Percentiles rank a stretch among this genome's conserved stretches.
Conservation (phyloP, 2,329 filamentous ascomycete species). For the Fusarium secorum region DNA sequence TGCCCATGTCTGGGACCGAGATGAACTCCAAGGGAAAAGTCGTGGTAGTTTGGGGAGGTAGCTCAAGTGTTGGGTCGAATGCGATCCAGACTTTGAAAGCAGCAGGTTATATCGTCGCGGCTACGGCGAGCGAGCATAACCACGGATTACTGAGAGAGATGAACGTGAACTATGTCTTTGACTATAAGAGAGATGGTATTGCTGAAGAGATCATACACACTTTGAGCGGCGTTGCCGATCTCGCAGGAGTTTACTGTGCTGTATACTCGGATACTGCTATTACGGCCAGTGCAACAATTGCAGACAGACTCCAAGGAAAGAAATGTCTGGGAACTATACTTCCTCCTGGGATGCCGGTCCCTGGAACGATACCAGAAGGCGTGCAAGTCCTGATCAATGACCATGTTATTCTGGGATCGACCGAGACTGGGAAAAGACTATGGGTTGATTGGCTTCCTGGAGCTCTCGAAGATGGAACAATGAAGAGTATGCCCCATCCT, state of each 20-base stretch:
- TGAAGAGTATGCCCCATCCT: background rate
- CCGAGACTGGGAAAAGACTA: background rate
- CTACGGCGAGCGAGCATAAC: background rate
- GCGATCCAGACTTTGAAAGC: background rate
- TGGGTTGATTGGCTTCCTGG: background rate
- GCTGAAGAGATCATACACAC: background rate
- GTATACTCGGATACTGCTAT: background rate
- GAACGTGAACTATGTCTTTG: background rate
- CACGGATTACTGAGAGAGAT: background rate
- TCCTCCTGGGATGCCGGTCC: background rate
- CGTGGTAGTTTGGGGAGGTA: background rate
- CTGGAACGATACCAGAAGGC: background rate
- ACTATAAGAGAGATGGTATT: background rate
- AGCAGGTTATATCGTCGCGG: background rate
- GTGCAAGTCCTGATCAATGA: background rate
- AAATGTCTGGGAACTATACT: background rate
- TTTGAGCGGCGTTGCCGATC: fast-evolving
- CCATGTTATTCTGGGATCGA: background rate
- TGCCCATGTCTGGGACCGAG: background rate
- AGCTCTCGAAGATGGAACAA: background rate
- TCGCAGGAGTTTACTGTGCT: background rate
- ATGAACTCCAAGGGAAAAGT: background rate
- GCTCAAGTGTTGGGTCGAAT: background rate
- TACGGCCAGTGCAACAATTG: background rate
- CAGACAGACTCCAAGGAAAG: background rate